phyloP scores from a whole-genome alignment of 2,329 filamentous ascomycete species.

The Ophiostoma perfectum region DNA sequence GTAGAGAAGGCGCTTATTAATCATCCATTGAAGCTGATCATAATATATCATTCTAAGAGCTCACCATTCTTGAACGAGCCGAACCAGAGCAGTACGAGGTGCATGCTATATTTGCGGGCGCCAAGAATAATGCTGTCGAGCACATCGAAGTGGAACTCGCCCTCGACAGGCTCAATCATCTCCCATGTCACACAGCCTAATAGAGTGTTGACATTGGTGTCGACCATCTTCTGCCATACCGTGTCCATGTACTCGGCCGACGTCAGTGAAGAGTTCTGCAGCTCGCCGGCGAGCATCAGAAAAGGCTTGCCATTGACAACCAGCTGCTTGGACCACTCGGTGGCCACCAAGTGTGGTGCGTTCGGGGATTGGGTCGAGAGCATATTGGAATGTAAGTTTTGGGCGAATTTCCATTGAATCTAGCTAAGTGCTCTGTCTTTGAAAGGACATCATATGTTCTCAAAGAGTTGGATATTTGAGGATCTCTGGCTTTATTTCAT shows the following conservation, averaged over 20 bases:
- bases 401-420: not conserved
- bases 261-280: slow-evolving; percentile 33
- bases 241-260: slow-evolving; percentile 29
- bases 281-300: slow-evolving; percentile 32
- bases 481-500: not conserved
- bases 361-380: not conserved
- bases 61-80: slow-evolving; percentile 30
- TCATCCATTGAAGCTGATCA: not conserved
- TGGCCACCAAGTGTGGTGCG: slow-evolving; percentile 6
- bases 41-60: slow-evolving; percentile 15
- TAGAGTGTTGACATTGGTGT: slow-evolving; percentile 32
- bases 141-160: slow-evolving; percentile 30
- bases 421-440: too few relatives aligned
- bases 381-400: not conserved
- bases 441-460: not conserved
- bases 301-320: slow-evolving; percentile 31
- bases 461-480: not conserved
- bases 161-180: slow-evolving; percentile 32
- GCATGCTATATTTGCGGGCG: slow-evolving; percentile 28
- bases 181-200: slow-evolving; percentile 33
- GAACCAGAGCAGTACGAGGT: slow-evolving; percentile 31
- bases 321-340: slow-evolving; percentile 30
- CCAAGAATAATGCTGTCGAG: slow-evolving; percentile 29
- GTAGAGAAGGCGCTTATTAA: not conserved
- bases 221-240: slow-evolving; percentile 29